Base-by-base conservation (phyloP, 305 asterid species). In the Plantago rigida region DNA sequence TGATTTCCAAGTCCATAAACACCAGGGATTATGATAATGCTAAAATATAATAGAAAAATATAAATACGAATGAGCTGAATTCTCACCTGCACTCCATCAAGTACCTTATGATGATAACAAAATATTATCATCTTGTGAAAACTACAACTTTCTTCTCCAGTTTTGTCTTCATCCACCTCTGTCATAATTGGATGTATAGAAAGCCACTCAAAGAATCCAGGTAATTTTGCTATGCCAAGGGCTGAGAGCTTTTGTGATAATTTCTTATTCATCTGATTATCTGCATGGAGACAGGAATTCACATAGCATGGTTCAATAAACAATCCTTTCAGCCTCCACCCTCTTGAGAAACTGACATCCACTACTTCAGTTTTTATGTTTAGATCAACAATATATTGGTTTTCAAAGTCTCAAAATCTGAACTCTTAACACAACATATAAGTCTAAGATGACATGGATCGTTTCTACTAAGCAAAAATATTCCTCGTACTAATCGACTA, bases 151-250 rank as follows among this genome's bases (percentile, higher is more conserved):
- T 71, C 72, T 78, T 75, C 84, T 46, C 72, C 59, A 59, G 64
- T 63, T 73, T 83, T 90, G 41, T 77, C 86, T 74, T 75, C 80
- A 65, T 72, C 84, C 67, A 71, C 73, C 78, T 85, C 89, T 51
- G 82, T 56, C 78, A 82, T 67, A 44, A 84, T 82, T 63, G 98
- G 98, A 79, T 92, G 96, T 51, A 84, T 75, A 45, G 86, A 82
- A 52, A 92, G 96, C 96, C 98, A 92, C 74, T 92, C 94, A 73
- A 81, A 72, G 78, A 92, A 92, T 61, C 98, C 96, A 9, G 89
- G 81, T 73, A 92, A 65, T 60, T 92, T 92, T 9, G 98, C 96
- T 26, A 92, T 56, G 61, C 98, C 98, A 73, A 92, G 83, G 47
- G 87, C 92, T 36, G 83, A 80, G 54, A 86, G 89, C 81, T 81